These are phyloP conservation scores for Arthrobotrys sphaeroides DNA, from an alignment of 2,329 filamentous ascomycete genomes.

Conservation along the genomic window DNA sequence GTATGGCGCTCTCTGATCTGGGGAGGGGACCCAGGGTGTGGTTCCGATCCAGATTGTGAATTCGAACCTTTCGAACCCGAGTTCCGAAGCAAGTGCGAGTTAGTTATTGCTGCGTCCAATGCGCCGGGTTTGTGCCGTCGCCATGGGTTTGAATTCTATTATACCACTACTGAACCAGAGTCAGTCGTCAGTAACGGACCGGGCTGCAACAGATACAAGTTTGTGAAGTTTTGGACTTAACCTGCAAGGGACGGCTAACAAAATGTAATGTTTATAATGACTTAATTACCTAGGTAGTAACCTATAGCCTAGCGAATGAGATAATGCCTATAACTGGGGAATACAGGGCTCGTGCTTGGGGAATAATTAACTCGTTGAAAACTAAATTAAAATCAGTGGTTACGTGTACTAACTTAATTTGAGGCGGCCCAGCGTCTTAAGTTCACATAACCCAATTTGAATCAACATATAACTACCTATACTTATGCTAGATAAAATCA, in stretches of 20 bases:
- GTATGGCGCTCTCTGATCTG: neutral
- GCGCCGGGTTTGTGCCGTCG: neutral
- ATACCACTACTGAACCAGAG: neutral
- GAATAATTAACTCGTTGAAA: neutral
- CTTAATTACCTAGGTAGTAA: neutral
- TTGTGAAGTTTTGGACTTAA: neutral
- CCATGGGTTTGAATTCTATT: neutral
- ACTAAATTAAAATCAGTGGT: too few species aligned
- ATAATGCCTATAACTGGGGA: too few species aligned
- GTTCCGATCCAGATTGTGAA: neutral
- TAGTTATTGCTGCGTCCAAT: neutral
- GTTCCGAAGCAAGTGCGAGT: neutral
- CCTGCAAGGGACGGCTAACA: too few species aligned
- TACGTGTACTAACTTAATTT: too few species aligned
- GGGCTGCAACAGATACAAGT: conserved; percentile 14
- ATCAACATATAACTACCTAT: too few species aligned
- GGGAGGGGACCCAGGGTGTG: neutral
- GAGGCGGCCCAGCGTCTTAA: too few species aligned
- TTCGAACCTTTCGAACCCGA: neutral
- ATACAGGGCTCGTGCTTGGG: neutral
- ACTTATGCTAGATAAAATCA: too few species aligned
- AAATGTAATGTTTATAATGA: neutral
- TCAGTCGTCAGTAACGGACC: conserved; percentile 18
- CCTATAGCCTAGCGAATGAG: too few species aligned
- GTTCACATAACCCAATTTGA: too few species aligned